phyloP scores from a whole-genome alignment of 176 grass and related monocot genomes.

The Oropetium thomaeum region DNA sequence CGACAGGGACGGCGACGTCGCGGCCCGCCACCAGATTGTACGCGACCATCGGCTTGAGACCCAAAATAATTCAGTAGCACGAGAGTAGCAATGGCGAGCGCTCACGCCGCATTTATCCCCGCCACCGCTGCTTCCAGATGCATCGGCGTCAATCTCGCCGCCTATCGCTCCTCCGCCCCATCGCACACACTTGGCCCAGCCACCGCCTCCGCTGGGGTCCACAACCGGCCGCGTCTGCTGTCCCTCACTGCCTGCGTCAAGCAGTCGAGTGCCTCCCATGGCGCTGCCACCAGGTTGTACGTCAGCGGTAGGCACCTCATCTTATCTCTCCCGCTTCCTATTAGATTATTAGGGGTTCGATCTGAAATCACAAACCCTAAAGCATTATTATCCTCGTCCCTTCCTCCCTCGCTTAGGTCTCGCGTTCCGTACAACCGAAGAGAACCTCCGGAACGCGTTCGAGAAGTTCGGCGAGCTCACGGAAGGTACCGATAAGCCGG shows the following conservation, averaged over 20 bases:
- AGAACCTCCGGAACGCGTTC: constrained; percentile 57
- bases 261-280: constrained; percentile 8
- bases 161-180: neutral
- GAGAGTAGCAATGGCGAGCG: constrained; percentile 1
- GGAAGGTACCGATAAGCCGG: constrained; percentile 44
- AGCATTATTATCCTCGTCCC: neutral
- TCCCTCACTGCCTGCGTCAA: constrained; percentile 14
- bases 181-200: neutral
- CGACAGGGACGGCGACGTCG: no score
- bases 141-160: neutral
- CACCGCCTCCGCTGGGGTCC: neutral
- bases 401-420: constrained; percentile 41
- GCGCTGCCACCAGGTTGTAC: constrained; percentile 48
- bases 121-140: constrained; percentile 14
- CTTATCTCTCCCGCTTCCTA: neutral
- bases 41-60: neutral
- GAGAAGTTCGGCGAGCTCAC: constrained; percentile 60
- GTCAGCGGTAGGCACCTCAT: constrained; percentile 51
- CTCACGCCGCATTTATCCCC: neutral
- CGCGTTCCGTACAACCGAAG: constrained; percentile 65
- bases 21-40: no score
- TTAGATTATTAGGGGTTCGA: neutral
- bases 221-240: neutral
- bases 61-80: neutral
- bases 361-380: neutral